phyloP scores from a whole-genome alignment of 768 basidiomycete genomes.

The Serpula lacrymans region DNA sequence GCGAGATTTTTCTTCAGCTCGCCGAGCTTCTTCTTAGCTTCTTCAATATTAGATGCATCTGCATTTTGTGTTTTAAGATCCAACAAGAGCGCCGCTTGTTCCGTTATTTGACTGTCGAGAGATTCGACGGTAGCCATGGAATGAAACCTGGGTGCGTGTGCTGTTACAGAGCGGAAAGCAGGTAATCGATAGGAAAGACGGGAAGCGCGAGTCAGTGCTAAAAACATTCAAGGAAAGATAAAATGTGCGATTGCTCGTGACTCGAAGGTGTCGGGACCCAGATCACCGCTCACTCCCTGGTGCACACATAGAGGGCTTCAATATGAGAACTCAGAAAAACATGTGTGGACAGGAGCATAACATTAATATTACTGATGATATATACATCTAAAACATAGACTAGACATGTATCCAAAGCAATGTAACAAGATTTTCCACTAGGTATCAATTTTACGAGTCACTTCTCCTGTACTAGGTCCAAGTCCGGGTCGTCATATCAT shows the following conservation, averaged over 20 bases:
- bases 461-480: no score
- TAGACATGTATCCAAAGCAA: no score
- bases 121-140: slow-evolving; percentile 41
- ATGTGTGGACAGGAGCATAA: no score
- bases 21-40: slow-evolving; percentile 64
- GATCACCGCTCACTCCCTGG: no score
- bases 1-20: slow-evolving; percentile 63
- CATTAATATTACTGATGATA: no score
- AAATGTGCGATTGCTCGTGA: slow-evolving; percentile 14
- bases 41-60: slow-evolving; percentile 49
- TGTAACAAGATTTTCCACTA: no score
- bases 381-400: no score
- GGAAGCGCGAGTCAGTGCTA: slow-evolving; percentile 9
- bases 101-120: slow-evolving; percentile 52
- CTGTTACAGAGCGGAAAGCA: slow-evolving; percentile 10
- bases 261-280: slow-evolving; percentile 23
- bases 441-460: no score
- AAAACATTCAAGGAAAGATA: slow-evolving; percentile 15
- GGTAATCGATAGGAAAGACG: slow-evolving; percentile 34
- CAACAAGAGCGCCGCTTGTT: slow-evolving; percentile 57
- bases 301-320: no score
- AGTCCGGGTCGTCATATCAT: no score
- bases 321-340: no score
- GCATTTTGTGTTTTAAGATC: slow-evolving; percentile 57
- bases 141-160: slow-evolving; percentile 13